These are phyloP conservation scores for Dothideomycetes sp. DNA, from an alignment of 2,329 filamentous ascomycete genomes.

Conservation along the genomic window DNA sequence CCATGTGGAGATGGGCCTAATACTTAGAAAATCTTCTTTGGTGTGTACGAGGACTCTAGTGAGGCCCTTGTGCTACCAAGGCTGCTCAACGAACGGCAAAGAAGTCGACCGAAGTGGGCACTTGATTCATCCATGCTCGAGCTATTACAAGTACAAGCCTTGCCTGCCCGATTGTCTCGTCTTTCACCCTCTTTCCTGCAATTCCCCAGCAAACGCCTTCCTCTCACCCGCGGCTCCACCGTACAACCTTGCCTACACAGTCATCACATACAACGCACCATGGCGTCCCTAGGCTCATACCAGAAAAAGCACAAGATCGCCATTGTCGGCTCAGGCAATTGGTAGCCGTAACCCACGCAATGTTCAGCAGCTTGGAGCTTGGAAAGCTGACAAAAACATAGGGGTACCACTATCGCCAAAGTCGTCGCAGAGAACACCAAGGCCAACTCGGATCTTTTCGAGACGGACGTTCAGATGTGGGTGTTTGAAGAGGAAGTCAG, in stretches of 20 bases:
- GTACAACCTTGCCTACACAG: background rate
- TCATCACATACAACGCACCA: constrained; percentile 20
- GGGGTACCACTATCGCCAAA: constrained; percentile 96
- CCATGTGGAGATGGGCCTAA: constrained; percentile 5
- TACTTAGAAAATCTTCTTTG: too few species aligned
- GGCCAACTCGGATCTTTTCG: constrained; percentile 69
- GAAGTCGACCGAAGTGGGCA: constrained; percentile 4
- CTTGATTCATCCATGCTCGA: too few species aligned
- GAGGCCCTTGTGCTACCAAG: constrained; percentile 6
- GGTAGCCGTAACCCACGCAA: constrained; percentile 44
- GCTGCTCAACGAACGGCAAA: constrained; percentile 5
- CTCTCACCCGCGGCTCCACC: background rate
- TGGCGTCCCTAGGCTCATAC: constrained; percentile 43
- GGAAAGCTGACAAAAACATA: constrained; percentile 27
- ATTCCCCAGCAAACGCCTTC: constrained; percentile 8
- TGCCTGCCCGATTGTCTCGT: constrained; percentile 3
- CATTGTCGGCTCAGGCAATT: constrained; percentile 92
- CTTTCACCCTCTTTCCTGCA: constrained; percentile 4
- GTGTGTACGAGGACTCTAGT: too few species aligned
- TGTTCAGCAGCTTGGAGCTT: background rate
- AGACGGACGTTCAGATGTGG: constrained; percentile 94
- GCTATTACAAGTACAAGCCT: background rate
- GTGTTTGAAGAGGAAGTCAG: constrained; percentile 89
- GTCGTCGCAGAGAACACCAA: constrained; percentile 89
- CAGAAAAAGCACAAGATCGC: constrained; percentile 83